phyloP scores from a whole-genome alignment of 2,329 filamentous ascomycete genomes.

The Sarocladium kiliense region DNA sequence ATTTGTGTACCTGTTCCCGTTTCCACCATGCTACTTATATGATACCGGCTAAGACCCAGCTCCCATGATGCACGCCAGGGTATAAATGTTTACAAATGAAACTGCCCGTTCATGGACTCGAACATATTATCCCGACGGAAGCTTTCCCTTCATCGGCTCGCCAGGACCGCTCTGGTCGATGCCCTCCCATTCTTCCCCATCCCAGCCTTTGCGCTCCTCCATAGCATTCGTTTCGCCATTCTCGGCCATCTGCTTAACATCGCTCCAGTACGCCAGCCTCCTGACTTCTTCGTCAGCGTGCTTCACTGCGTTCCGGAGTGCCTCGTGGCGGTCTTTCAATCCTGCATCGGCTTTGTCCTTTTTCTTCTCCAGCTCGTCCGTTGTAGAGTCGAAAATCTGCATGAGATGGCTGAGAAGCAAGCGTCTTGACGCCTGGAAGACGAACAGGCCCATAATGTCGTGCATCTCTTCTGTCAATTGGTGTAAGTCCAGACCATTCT shows the following conservation, averaged over 20 bases:
- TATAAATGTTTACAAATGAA: conserved; percentile 4
- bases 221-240: conserved; percentile 42
- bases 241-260: conserved; percentile 65
- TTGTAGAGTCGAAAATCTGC: conserved; percentile 45
- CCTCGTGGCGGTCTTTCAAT: conserved; percentile 46
- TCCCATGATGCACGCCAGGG: conserved; percentile 1
- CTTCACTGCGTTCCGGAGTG: conserved; percentile 68
- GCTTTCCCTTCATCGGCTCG: conserved; percentile 22
- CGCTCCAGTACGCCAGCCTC: conserved; percentile 82
- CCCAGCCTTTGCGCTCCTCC: conserved; percentile 29
- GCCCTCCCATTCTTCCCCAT: conserved; percentile 40
- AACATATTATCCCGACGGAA: neutral
- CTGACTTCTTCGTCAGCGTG: conserved; percentile 78
- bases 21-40: neutral
- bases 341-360: neutral
- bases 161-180: conserved; percentile 48
- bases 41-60: neutral
- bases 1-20: too few species aligned
- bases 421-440: conserved; percentile 84
- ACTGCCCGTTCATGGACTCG: neutral
- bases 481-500: conserved; percentile 69
- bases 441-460: conserved; percentile 77
- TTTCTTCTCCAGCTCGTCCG: conserved; percentile 31
- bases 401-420: conserved; percentile 69
- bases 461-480: conserved; percentile 75